These are phyloP conservation scores for Candolleomyces aberdarensis DNA, from an alignment of 768 basidiomycete species.

Conservation along the genomic window DNA sequence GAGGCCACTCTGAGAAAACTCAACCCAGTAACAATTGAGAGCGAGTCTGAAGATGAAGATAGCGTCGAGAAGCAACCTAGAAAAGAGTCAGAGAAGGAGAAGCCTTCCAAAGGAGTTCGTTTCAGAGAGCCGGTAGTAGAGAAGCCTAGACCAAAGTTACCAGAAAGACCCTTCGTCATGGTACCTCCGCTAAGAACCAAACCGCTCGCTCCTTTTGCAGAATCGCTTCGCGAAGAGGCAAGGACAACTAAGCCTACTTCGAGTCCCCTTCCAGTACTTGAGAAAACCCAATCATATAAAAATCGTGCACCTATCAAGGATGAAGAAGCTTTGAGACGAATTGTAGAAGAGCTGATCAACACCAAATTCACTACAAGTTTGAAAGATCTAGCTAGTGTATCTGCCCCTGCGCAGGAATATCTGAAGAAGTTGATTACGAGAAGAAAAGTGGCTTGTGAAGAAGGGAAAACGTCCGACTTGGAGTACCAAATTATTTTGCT, in stretches of 20 bases:
- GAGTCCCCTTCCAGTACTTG: background rate
- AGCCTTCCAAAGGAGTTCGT: background rate
- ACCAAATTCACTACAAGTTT: background rate
- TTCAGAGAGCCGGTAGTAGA: background rate
- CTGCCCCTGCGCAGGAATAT: background rate
- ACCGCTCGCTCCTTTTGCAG: background rate
- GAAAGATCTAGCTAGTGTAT: background rate
- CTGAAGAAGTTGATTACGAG: background rate
- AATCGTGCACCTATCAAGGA: background rate
- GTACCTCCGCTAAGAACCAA: conserved; percentile 1
- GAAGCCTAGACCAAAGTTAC: background rate
- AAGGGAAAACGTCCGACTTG: background rate
- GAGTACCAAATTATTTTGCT: background rate
- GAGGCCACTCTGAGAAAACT: background rate
- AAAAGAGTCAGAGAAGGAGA: background rate
- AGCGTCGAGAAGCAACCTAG: background rate
- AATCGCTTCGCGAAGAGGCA: background rate
- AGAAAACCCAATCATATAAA: background rate
- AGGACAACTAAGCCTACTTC: background rate
- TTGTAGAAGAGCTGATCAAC: background rate
- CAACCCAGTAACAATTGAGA: background rate
- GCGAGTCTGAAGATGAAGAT: background rate
- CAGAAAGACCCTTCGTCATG: too few species aligned
- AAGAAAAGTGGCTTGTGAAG: background rate
- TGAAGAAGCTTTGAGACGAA: background rate